Base-by-base conservation (phyloP, 1,139 yeast species). In the Taphrina deformans region DNA sequence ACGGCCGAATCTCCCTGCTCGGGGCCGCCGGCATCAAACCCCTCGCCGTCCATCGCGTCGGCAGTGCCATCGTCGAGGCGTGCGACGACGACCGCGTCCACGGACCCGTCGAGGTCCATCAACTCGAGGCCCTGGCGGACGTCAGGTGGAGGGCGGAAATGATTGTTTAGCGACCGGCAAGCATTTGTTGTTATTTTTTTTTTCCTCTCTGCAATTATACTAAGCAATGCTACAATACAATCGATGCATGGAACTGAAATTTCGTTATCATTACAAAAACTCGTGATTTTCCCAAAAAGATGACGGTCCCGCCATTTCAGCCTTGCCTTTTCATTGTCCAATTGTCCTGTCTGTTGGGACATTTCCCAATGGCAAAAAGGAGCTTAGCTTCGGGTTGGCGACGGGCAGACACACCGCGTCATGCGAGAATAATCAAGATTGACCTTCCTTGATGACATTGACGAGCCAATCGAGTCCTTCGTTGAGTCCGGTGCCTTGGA, bases 391-490 rank as follows among this genome's bases (percentile, higher is more conserved):
- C n/a, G n/a, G n/a, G n/a, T n/a, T n/a, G n/a, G n/a, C n/a, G n/a
- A n/a, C n/a, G n/a, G n/a, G n/a, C n/a, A n/a, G n/a, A n/a, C n/a
- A n/a, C n/a, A n/a, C n/a, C n/a, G n/a, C n/a, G n/a, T n/a, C n/a
- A n/a, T 29, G 9, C 6, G 33, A 29, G 33, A 6, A 6, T 5
- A 12, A 3, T 53, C 26, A 53, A 5, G 58, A 35, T 18, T 55
- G 61, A 1, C 53, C 65, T 21, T 93, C 99, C 75, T 89, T 89
- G 70, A 93, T 91, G 55, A 91, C 97, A 73, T 93, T 97, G 77
- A 91, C 95, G 73, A 93, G 78, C 72, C 99, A 93, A 76, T 93
- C 98, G 73, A 93, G 82, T 62, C 99, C 99, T 76, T 93, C 98
- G 21, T n/a, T 35, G 29, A 65, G 56, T 2, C 67, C 99, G 75